These are phyloP conservation scores for Globisporangium mamillatum DNA, from an alignment of 352 stramenopile species.

Conservation along the genomic window DNA sequence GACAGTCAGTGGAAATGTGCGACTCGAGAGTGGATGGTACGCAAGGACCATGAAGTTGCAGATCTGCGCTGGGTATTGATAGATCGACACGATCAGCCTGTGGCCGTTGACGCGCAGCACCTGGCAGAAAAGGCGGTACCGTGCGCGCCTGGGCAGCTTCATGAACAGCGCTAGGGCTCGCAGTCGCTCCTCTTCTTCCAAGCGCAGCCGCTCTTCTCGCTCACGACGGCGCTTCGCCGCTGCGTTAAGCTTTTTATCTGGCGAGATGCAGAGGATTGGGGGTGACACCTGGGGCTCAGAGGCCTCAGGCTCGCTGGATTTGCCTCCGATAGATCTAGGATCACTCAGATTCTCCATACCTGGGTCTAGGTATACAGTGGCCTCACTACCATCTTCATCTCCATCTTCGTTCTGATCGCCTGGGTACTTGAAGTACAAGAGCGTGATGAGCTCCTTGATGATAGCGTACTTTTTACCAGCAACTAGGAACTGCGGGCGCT, in stretches of 20 bases:
- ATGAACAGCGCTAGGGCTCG: conserved; percentile 38
- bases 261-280: conserved; percentile 37
- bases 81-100: conserved; percentile 52
- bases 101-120: conserved; percentile 32
- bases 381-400: background rate
- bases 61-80: conserved; percentile 54
- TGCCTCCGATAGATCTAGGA: background rate
- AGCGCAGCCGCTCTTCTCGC: conserved; percentile 43
- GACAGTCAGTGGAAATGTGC: conserved; percentile 36
- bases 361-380: background rate
- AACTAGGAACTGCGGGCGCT: conserved; percentile 37
- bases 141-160: conserved; percentile 39
- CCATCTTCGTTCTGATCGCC: conserved; percentile 1
- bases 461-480: conserved; percentile 54
- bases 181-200: conserved; percentile 52
- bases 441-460: conserved; percentile 42
- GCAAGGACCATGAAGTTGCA: conserved; percentile 51
- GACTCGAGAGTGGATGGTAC: conserved; percentile 45
- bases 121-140: conserved; percentile 47
- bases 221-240: conserved; percentile 41
- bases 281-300: background rate
- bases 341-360: background rate
- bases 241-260: conserved; percentile 44
- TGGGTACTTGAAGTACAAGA: conserved; percentile 69
- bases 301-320: background rate